phyloP scores from a whole-genome alignment of 176 grass and related monocot genomes.

The Triticum urartu region DNA sequence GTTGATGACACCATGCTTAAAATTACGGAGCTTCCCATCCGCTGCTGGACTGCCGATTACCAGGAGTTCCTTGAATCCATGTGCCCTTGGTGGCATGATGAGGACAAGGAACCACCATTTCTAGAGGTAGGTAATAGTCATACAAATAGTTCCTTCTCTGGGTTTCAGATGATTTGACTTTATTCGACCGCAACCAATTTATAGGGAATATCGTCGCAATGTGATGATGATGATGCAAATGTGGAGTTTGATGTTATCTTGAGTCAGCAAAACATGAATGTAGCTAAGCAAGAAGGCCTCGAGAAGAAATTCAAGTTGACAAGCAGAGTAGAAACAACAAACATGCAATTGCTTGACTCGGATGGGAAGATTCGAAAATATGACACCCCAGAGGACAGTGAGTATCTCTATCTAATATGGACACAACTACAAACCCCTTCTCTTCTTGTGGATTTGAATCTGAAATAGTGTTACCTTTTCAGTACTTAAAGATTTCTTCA shows the following conservation, averaged over 20 bases:
- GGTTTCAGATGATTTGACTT: neutral
- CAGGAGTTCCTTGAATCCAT: conserved; percentile 61
- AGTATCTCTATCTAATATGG: conserved; percentile 17
- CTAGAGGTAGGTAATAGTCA: conserved; percentile 51
- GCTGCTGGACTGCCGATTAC: conserved; percentile 71
- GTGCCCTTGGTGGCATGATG: conserved; percentile 30
- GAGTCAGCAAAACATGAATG: conserved; percentile 63
- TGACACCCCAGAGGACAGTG: conserved; percentile 73
- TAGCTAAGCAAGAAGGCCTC: conserved; percentile 77
- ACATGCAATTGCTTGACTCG: conserved; percentile 92
- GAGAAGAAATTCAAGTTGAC: conserved; percentile 88
- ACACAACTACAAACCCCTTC: too few relatives aligned
- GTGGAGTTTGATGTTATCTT: conserved; percentile 63
- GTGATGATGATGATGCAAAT: conserved; percentile 37
- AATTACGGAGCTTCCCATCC: conserved; percentile 70
- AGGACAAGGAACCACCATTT: conserved; percentile 35
- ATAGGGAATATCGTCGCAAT: conserved; percentile 46
- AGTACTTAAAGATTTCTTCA: conserved; percentile 79
- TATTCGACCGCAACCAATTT: conserved; percentile 7
- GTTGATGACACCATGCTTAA: conserved; percentile 46
- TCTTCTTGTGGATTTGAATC: neutral
- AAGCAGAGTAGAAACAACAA: conserved; percentile 67
- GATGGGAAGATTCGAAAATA: conserved; percentile 78
- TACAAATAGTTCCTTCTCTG: neutral
- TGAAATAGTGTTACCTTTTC: conserved; percentile 7